Conservation (phyloP, 1,139 yeast genomes). For the Meyerozyma sp. region DNA sequence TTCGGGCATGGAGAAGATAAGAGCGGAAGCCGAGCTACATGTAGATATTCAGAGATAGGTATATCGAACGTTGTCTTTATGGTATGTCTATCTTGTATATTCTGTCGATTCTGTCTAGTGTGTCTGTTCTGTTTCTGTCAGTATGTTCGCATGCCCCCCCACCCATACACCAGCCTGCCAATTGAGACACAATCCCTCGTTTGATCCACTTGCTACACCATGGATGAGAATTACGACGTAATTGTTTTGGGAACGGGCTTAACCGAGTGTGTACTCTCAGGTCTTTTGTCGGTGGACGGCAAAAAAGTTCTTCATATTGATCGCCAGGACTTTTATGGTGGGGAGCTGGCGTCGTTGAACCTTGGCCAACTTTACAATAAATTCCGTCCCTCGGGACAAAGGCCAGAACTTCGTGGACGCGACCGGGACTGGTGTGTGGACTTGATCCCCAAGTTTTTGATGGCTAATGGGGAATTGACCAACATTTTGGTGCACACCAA, state of each 20-base stretch:
- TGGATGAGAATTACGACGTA: constrained; percentile 97
- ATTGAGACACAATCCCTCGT: not conserved
- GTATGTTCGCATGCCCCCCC: not conserved
- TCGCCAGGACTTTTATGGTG: constrained; percentile 96
- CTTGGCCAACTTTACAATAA: constrained; percentile 60
- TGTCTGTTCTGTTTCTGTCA: not conserved
- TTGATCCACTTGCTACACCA: constrained; percentile 16
- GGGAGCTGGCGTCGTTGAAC: constrained; percentile 63
- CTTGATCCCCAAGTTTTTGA: constrained; percentile 90
- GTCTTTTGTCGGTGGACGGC: constrained; percentile 90
- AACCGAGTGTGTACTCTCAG: constrained; percentile 94
- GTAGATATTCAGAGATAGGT: no score
- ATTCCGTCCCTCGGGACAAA: constrained; percentile 64
- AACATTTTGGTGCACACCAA: constrained; percentile 92
- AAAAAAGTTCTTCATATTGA: constrained; percentile 96
- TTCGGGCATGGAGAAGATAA: not conserved
- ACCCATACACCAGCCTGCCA: not conserved
- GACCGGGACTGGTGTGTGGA: constrained; percentile 99
- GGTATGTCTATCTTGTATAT: not conserved
- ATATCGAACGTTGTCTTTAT: no score
- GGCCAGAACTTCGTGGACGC: constrained; percentile 75
- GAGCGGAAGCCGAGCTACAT: not conserved
- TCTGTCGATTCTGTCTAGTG: no score
- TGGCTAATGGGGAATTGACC: constrained; percentile 98
- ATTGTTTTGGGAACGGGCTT: constrained; percentile 78